Conservation (phyloP, 1,139 yeast genomes). For the Hemisphaericaspora lyxosophila region DNA sequence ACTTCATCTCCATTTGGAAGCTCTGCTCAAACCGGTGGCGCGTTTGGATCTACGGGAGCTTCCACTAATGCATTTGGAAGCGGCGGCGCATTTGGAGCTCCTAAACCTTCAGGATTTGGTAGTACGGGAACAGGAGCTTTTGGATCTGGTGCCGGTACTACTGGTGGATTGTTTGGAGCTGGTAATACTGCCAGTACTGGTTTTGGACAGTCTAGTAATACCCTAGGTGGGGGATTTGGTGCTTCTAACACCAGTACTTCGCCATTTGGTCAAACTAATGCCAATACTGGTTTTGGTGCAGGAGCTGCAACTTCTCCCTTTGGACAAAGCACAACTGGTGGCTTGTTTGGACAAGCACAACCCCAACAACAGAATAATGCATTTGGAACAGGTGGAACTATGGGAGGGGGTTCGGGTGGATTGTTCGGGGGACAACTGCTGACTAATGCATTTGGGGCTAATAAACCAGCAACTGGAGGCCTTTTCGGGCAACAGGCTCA, state of each 20-base stretch:
- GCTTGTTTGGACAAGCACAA: constrained; percentile 1
- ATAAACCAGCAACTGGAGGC: constrained; percentile 19
- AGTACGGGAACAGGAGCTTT: constrained; percentile 10
- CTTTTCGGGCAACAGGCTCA: constrained; percentile 12
- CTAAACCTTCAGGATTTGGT: constrained; percentile 16
- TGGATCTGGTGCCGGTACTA: constrained; percentile 12
- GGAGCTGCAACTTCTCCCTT: constrained; percentile 13
- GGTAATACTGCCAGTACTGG: constrained; percentile 15
- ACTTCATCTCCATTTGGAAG: constrained; percentile 13
- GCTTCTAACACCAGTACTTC: constrained; percentile 16
- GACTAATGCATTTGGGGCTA: constrained; percentile 12
- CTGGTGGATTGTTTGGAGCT: constrained; percentile 15
- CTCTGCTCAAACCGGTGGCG: constrained; percentile 11
- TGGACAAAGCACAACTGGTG: too few species aligned
- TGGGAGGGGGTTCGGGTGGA: constrained; percentile 13
- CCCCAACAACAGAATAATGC: constrained; percentile 13
- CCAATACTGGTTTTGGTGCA: constrained; percentile 20
- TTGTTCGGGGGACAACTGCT: neutral
- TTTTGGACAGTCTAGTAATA: constrained; percentile 13
- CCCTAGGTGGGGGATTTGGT: constrained; percentile 19
- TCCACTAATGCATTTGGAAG: constrained; percentile 32
- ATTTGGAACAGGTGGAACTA: constrained; percentile 13
- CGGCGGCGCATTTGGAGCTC: constrained; percentile 19
- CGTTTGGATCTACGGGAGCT: constrained; percentile 14
- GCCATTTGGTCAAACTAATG: constrained; percentile 20